phyloP scores from a whole-genome alignment of 768 basidiomycete species.

The Kwoniella dendrophila region DNA sequence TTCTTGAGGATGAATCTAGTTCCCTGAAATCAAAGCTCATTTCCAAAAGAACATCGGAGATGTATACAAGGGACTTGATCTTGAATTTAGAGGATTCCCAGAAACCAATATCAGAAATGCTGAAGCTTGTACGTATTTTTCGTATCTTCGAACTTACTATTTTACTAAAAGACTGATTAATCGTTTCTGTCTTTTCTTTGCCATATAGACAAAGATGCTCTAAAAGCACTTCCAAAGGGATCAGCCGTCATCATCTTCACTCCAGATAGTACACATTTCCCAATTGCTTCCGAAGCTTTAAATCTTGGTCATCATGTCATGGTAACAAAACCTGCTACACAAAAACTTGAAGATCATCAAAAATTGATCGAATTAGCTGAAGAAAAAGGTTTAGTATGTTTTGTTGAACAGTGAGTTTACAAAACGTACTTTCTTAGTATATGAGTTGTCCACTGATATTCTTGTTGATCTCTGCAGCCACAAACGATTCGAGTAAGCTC shows the following conservation, averaged over 20 bases:
- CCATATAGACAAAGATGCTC: constrained; percentile 53
- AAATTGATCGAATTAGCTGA: constrained; percentile 74
- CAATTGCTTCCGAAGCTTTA: constrained; percentile 82
- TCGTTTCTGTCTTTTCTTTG: background rate
- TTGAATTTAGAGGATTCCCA: constrained; percentile 80
- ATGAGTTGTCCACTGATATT: background rate
- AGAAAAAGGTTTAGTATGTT: constrained; percentile 79
- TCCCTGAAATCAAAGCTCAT: constrained; percentile 79
- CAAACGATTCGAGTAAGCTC: constrained; percentile 60
- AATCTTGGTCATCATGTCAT: constrained; percentile 83
- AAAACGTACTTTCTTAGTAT: background rate
- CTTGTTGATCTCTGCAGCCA: constrained; percentile 38
- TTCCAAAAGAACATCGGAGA: constrained; percentile 77
- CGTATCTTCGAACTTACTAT: too few species aligned
- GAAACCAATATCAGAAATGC: constrained; percentile 69
- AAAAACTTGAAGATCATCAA: constrained; percentile 79
- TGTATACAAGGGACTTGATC: constrained; percentile 85
- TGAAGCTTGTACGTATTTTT: constrained; percentile 70
- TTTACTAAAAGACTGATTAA: background rate
- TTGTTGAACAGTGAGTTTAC: constrained; percentile 77
- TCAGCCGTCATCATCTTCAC: constrained; percentile 93
- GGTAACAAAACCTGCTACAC: constrained; percentile 89
- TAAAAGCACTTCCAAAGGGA: constrained; percentile 73
- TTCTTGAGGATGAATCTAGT: constrained; percentile 57
- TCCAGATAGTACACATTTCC: constrained; percentile 86